These are phyloP conservation scores for Butyriboletus loyo DNA, from an alignment of 768 basidiomycete species.

Conservation along the genomic window DNA sequence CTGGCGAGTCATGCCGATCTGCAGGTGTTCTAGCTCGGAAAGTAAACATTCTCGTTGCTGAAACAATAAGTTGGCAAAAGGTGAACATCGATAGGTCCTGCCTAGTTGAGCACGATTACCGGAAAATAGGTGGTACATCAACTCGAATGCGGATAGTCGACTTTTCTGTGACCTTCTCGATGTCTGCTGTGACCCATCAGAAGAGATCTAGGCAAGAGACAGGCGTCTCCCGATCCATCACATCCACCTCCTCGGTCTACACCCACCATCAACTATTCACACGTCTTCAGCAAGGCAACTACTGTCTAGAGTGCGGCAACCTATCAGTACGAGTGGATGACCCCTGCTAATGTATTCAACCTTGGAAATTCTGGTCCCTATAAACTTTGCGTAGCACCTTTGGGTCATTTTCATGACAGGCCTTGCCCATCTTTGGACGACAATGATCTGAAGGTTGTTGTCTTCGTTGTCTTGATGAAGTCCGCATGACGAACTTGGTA, in stretches of 20 bases:
- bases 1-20: background rate
- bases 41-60: background rate
- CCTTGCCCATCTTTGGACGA: slow-evolving; percentile 9
- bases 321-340: slow-evolving; percentile 1
- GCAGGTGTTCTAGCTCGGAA: background rate
- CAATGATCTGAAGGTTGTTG: slow-evolving; percentile 6
- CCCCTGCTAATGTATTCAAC: slow-evolving; percentile 3
- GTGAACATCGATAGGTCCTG: background rate
- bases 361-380: slow-evolving; percentile 13
- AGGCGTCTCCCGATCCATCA: slow-evolving; percentile 6
- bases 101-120: slow-evolving; percentile 5
- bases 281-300: slow-evolving; percentile 15
- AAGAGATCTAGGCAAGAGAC: slow-evolving; percentile 6
- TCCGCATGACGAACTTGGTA: slow-evolving; percentile 10
- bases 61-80: background rate
- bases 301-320: slow-evolving; percentile 5
- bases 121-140: slow-evolving; percentile 1
- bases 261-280: slow-evolving; percentile 8
- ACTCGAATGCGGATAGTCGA: slow-evolving; percentile 6
- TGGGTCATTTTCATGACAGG: slow-evolving; percentile 2
- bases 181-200: slow-evolving; percentile 8
- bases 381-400: slow-evolving; percentile 18
- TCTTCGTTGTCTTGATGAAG: slow-evolving; percentile 14
- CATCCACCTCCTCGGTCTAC: slow-evolving; percentile 26
- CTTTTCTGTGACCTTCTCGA: slow-evolving; percentile 7